phyloP scores from a whole-genome alignment of 2,329 filamentous ascomycete genomes.

The Lachnellula hyalina region DNA sequence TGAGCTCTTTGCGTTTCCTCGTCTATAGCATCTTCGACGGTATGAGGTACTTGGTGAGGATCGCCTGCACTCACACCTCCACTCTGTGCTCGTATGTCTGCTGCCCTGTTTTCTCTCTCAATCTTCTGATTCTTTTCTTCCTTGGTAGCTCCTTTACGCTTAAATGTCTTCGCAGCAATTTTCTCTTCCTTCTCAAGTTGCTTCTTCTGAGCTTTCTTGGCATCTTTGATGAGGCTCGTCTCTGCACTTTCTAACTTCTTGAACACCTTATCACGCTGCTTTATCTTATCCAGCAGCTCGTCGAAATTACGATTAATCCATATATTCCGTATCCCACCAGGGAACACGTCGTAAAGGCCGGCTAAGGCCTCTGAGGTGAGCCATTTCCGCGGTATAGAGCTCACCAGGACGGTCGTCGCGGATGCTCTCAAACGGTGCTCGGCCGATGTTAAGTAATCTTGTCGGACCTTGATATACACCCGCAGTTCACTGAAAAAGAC shows the following conservation, averaged over 20 bases:
- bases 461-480: conserved; percentile 86
- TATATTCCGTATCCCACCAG: conserved; percentile 88
- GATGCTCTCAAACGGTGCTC: conserved; percentile 91
- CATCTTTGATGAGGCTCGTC: conserved; percentile 74
- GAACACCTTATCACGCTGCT: conserved; percentile 67
- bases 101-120: conserved; percentile 36
- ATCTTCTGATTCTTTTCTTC: conserved; percentile 32
- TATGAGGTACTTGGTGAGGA: conserved; percentile 49
- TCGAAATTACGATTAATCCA: conserved; percentile 94
- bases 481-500: conserved; percentile 82
- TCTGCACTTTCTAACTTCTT: conserved; percentile 71
- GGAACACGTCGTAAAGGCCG: conserved; percentile 90
- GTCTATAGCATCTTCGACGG: conserved; percentile 41
- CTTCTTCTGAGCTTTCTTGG: conserved; percentile 75
- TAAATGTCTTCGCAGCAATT: conserved; percentile 48
- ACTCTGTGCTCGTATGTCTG: conserved; percentile 39
- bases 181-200: conserved; percentile 37
- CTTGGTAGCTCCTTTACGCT: conserved; percentile 20
- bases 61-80: conserved; percentile 48
- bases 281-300: conserved; percentile 76
- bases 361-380: conserved; percentile 74
- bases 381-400: conserved; percentile 87
- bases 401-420: conserved; percentile 91
- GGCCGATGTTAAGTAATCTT: conserved; percentile 90
- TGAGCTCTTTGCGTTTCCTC: conserved; percentile 30